Evolutionary conservation across 441 rosid species (phyloP), one percentile per base, ranked within the genome.

Genomic region (Isatis lusitanica): DNA sequence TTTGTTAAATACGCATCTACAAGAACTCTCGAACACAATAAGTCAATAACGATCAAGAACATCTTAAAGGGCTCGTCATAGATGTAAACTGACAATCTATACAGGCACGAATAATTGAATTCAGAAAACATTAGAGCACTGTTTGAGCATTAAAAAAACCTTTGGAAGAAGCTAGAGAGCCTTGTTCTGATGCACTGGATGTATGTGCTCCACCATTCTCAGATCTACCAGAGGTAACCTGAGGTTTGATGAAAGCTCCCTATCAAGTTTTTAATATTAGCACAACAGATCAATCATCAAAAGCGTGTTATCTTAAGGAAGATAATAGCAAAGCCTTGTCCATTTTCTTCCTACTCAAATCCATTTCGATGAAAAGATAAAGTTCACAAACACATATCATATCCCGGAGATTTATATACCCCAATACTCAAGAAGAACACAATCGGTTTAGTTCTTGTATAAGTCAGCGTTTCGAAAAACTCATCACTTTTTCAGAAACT

Each of bases 221-320:
- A 66, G 86, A 82, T 80, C 80, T 69, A 51, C 71, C 84, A 79
- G 80, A 69, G 65, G 90, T 81, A 26, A 83, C 93, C 77, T 83
- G 93, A 40, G 83, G 79, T 77, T 83, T 81, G 61, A 80, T 78
- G 79, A 77, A 88, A 73, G 88, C 78, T 80, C 85, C 94, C 98
- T 94, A 16, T 53, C 67, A 76, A 70, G 36, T 75, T 70, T 70
- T 60, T 50, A 44, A 77, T 64, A 79, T 55, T 15, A 55, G 78
- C 10, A 74, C 18, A 69, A 62, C 63, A 36, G 2, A 55, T 17
- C 18, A 68, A 46, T 35, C 1, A 11, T 21, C 11, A 9, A 51
- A 33, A 44, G 40, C 55, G 7, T 30, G 4, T 16, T 17, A n/a
- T 39, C 52, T 50, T 6, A 8, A 39, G 55, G 51, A 33, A 47